Evolutionary conservation across 2,329 filamentous ascomycete genomes (phyloP).

Genomic region (Stromatinia cepivora): DNA sequence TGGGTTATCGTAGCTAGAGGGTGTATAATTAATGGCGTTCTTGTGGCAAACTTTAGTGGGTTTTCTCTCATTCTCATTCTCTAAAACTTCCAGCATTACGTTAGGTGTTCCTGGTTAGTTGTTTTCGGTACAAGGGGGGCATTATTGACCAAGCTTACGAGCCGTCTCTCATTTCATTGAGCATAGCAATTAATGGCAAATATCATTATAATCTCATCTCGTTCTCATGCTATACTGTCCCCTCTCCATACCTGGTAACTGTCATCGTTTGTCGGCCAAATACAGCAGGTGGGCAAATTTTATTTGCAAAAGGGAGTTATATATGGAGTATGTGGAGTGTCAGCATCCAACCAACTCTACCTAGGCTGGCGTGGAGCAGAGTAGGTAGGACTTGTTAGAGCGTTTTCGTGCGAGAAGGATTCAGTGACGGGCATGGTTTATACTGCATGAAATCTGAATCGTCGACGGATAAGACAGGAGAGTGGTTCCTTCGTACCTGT

Average conservation of each 20-base stretch:
- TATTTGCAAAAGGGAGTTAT: background rate
- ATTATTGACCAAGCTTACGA: constrained; percentile 23
- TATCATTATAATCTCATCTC: constrained; percentile 3
- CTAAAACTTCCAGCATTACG: constrained; percentile 12
- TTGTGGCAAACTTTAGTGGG: constrained; percentile 4
- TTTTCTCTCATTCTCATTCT: constrained; percentile 1
- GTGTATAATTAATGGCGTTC: constrained; percentile 22
- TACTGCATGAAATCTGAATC: constrained; percentile 19
- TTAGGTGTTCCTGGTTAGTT: constrained; percentile 22
- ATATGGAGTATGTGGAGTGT: background rate
- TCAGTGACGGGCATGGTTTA: background rate
- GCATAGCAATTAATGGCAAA: constrained; percentile 21
- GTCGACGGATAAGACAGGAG: background rate
- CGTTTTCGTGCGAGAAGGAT: constrained; percentile 17
- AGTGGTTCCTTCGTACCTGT: background rate
- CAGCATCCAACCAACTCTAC: background rate
- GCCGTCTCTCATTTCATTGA: constrained; percentile 8
- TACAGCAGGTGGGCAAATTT: background rate
- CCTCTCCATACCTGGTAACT: background rate
- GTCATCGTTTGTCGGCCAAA: background rate
- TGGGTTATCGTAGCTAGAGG: constrained; percentile 21
- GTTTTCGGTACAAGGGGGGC: constrained; percentile 9
- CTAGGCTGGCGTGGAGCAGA: background rate
- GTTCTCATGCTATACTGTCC: background rate
- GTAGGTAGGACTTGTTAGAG: background rate